A percentile compares a stretch with the other conserved stretches of the same genome.
These are phyloP conservation scores for Rhexocercosporidium sp. DNA, from an alignment of 2,329 filamentous ascomycete genomes.

Conservation along the genomic window DNA sequence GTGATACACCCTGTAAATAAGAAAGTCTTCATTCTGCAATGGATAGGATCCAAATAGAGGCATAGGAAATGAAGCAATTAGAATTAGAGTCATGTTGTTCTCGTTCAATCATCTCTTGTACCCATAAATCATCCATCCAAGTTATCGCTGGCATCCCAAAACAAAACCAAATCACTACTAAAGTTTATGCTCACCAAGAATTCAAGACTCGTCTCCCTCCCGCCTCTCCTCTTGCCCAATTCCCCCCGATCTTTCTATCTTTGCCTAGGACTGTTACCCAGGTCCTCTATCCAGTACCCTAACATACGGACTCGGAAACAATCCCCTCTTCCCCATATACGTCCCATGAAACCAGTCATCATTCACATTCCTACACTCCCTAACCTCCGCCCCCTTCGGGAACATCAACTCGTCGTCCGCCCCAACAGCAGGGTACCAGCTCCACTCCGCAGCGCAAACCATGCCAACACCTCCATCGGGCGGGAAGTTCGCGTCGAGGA, in stretches of 20 bases:
- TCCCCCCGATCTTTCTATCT: background rate
- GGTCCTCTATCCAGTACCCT: conserved; percentile 47
- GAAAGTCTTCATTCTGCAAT: too few relatives aligned
- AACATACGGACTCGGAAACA: conserved; percentile 84
- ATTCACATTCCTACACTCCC: conserved; percentile 85
- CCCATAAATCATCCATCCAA: background rate
- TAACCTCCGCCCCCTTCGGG: conserved; percentile 80
- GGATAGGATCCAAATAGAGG: background rate
- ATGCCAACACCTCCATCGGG: conserved; percentile 77
- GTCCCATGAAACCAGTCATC: conserved; percentile 89
- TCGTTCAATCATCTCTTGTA: background rate
- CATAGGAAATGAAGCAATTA: background rate
- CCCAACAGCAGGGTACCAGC: conserved; percentile 72
- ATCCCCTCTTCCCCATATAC: conserved; percentile 78
- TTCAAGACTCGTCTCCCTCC: background rate
- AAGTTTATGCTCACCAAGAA: conserved; percentile 4
- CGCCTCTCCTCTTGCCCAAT: background rate
- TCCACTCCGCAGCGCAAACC: conserved; percentile 70
- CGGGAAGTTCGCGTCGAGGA: conserved; percentile 57
- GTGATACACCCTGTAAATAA: too few relatives aligned
- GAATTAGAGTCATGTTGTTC: background rate
- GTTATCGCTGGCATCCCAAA: background rate
- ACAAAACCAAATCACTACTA: background rate
- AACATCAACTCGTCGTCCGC: conserved; percentile 79
- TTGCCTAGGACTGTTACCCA: background rate